Conservation (phyloP, 139 green algal genomes). For the Chlorella sp. region DNA sequence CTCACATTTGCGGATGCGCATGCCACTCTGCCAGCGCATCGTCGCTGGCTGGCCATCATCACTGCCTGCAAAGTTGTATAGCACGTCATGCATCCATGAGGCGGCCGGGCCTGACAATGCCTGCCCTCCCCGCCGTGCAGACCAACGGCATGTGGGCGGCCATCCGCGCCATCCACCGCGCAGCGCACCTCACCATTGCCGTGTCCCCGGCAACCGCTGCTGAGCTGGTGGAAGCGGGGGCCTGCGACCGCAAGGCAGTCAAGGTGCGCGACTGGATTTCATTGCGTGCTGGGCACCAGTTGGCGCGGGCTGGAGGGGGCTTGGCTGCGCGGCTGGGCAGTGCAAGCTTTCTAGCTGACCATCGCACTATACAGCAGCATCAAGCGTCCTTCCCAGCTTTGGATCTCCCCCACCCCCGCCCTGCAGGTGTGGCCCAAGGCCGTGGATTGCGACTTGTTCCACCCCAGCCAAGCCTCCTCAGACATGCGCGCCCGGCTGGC, state of each 20-base stretch:
- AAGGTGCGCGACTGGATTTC: background rate
- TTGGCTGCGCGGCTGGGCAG: too few species aligned
- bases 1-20: too few species aligned
- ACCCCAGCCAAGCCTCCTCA: conserved; percentile 70
- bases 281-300: too few species aligned
- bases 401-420: background rate
- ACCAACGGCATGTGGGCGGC: background rate
- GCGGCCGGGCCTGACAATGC: too few species aligned
- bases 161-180: conserved; percentile 1
- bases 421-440: conserved; percentile 76
- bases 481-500: conserved; percentile 26
- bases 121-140: background rate
- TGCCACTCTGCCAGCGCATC: too few species aligned
- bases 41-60: too few species aligned
- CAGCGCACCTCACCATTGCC: conserved; percentile 5
- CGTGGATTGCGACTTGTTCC: conserved; percentile 72
- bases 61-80: background rate
- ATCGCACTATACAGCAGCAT: too few species aligned
- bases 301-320: too few species aligned
- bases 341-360: too few species aligned
- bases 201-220: background rate
- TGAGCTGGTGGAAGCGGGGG: background rate
- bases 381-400: too few species aligned
- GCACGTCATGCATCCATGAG: background rate
- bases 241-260: background rate